These are phyloP conservation scores for Rhodotorula paludigena DNA, from an alignment of 768 basidiomycete species.

Conservation along the genomic window DNA sequence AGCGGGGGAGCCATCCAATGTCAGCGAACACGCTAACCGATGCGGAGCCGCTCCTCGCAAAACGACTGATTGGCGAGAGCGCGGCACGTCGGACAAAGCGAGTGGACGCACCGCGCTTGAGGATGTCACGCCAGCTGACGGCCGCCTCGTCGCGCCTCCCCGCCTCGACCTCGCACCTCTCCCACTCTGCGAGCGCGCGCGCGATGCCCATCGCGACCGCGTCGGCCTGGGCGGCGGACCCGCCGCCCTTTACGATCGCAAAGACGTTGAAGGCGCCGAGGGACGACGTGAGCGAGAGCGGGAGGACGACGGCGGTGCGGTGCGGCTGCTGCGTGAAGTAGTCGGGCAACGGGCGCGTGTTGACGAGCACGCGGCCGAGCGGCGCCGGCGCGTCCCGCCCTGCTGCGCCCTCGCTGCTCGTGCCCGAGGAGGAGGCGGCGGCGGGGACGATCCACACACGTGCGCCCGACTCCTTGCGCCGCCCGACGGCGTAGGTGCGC, in stretches of 20 bases:
- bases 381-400: constrained; percentile 1
- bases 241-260: constrained; percentile 74
- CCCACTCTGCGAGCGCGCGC: constrained; percentile 45
- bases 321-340: constrained; percentile 74
- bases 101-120: constrained; percentile 63
- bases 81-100: too few species aligned
- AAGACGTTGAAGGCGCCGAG: constrained; percentile 76
- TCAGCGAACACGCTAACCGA: too few species aligned
- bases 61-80: neutral
- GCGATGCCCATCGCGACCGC: constrained; percentile 56
- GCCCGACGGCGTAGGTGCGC: constrained; percentile 78
- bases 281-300: constrained; percentile 74
- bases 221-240: constrained; percentile 86
- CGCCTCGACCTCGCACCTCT: constrained; percentile 31
- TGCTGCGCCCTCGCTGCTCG: neutral
- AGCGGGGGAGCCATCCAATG: too few species aligned
- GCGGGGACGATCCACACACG: constrained; percentile 80
- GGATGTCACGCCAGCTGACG: constrained; percentile 59
- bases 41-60: neutral
- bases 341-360: constrained; percentile 69
- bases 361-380: constrained; percentile 61
- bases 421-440: neutral
- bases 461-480: constrained; percentile 82
- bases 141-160: constrained; percentile 57
- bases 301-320: constrained; percentile 73